A percentile compares a stretch with the other conserved stretches of the same genome.
Evolutionary conservation across 306 rosid species (phyloP).

Genomic region (Citrullus mucosospermus): DNA sequence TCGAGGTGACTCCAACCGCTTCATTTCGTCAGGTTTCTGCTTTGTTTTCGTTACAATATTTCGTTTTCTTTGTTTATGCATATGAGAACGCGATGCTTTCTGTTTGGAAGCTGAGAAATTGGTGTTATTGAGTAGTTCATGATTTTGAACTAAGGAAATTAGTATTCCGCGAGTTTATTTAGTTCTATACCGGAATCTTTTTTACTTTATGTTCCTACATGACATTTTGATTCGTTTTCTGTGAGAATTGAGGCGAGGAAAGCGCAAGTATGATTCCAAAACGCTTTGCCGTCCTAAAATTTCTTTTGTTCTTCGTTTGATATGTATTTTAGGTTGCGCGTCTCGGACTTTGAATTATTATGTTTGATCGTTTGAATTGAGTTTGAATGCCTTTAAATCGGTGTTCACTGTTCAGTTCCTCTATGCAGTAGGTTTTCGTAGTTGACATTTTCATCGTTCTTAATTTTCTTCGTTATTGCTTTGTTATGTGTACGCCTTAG

Average conservation of each 20-base stretch:
- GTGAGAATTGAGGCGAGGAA: background rate
- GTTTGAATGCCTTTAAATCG: background rate
- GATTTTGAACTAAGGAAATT: background rate
- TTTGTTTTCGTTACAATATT: background rate
- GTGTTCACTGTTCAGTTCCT: constrained; percentile 1
- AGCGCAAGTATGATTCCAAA: background rate
- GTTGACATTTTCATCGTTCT: background rate
- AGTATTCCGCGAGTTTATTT: background rate
- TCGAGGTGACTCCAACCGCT: constrained; percentile 26
- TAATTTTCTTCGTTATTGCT: background rate
- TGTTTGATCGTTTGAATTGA: background rate
- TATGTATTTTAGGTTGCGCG: background rate
- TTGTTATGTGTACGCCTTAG: background rate
- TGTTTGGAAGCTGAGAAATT: background rate
- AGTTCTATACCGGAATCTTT: background rate
- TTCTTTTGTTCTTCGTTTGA: background rate
- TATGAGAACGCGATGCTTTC: background rate
- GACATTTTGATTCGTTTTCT: background rate
- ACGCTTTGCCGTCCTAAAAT: background rate
- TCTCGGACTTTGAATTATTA: background rate
- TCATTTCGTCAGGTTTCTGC: constrained; percentile 34
- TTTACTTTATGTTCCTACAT: background rate
- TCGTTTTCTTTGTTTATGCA: background rate
- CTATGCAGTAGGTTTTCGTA: constrained; percentile 18
- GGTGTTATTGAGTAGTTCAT: background rate